Conservation (phyloP, 768 basidiomycete genomes). For the Mycena crocata region DNA sequence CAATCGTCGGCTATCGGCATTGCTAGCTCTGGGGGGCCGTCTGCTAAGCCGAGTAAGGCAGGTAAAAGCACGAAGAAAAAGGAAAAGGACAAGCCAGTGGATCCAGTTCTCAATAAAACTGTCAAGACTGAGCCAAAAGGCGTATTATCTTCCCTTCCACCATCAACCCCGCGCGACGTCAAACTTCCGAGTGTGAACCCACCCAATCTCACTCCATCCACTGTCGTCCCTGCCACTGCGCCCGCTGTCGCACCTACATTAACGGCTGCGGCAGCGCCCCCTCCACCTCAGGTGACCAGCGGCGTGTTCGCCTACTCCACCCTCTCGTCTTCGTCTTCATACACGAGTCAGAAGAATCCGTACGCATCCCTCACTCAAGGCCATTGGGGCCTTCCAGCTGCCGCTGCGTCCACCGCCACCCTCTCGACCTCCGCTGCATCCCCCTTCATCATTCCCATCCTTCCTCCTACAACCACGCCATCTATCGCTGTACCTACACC, state of each 20-base stretch:
- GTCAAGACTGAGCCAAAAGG: slow-evolving; percentile 73
- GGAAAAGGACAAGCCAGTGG: slow-evolving; percentile 63
- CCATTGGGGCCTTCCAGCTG: slow-evolving; percentile 30
- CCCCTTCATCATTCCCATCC: slow-evolving; percentile 43
- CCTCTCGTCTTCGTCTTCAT: slow-evolving; percentile 26
- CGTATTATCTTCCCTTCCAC: slow-evolving; percentile 74
- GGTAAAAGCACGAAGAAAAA: slow-evolving; percentile 64
- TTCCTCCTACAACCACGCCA: slow-evolving; percentile 29
- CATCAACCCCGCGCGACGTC: slow-evolving; percentile 65
- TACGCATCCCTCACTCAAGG: slow-evolving; percentile 37
- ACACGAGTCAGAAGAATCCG: slow-evolving; percentile 28
- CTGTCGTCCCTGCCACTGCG: slow-evolving; percentile 32
- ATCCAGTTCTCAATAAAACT: slow-evolving; percentile 77
- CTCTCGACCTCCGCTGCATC: slow-evolving; percentile 34
- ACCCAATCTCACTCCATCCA: neutral
- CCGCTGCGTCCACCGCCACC: slow-evolving; percentile 29
- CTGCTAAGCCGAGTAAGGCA: slow-evolving; percentile 17
- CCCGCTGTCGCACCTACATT: slow-evolving; percentile 43
- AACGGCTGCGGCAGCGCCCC: slow-evolving; percentile 47
- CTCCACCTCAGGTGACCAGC: slow-evolving; percentile 25
- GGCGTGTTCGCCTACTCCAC: slow-evolving; percentile 28
- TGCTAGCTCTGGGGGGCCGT: slow-evolving; percentile 36
- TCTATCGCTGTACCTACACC: slow-evolving; percentile 40
- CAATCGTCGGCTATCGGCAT: slow-evolving; percentile 50
- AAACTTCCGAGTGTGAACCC: neutral